Evolutionary conservation across 768 basidiomycete species (phyloP), one percentile per base, ranked within the genome.

Genomic region (Suillus luteus): DNA sequence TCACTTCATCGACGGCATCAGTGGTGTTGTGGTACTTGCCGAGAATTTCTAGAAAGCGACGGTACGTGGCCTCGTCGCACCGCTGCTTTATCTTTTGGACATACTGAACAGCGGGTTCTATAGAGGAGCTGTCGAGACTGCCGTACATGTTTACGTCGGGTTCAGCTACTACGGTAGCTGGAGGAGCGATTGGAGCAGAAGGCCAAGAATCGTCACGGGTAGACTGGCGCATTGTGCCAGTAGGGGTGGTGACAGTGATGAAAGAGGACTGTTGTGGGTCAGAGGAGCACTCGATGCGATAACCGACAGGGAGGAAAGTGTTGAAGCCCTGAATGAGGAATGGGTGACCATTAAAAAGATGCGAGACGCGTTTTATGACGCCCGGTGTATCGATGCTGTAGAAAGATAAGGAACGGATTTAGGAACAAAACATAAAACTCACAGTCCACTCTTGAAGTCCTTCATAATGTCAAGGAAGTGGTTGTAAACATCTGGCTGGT

Each of bases 81-180:
- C 95, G 88, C 64, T 91, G 89, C 75, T 97, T 98, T 77, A 99
- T 97, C 78, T 95, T 95, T 77, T 96, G 95, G 38, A 99, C 95
- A 69, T 96, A 99, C 70, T 93, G 88, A 62, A 99, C 89, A 0
- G 97, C 97, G 19, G 87, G 89, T 68, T 88, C 86, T 48, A 91
- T 85, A 27, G 85, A 78, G 66, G 79, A 81, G 10, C 72, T 80
- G 51, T 81, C 82, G 66, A 77, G 69, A 31, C 73, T 19, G 12
- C 74, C 69, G 60, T 74, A 77, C 38, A 69, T 58, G 31, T 31
- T 67, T 8, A 70, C 63, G 43, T 75, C 74, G 8, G 74, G 64
- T 19, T 59, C 58, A 40, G 19, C 49, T 31, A 43, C 43, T 12
- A 59, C 6, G 5, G 64, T 61, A 48, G 67, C 44, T 22, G 55